These are phyloP conservation scores for Trichosporon sp. DNA, from an alignment of 1,284 basidiomycete genomes.

Conservation along the genomic window DNA sequence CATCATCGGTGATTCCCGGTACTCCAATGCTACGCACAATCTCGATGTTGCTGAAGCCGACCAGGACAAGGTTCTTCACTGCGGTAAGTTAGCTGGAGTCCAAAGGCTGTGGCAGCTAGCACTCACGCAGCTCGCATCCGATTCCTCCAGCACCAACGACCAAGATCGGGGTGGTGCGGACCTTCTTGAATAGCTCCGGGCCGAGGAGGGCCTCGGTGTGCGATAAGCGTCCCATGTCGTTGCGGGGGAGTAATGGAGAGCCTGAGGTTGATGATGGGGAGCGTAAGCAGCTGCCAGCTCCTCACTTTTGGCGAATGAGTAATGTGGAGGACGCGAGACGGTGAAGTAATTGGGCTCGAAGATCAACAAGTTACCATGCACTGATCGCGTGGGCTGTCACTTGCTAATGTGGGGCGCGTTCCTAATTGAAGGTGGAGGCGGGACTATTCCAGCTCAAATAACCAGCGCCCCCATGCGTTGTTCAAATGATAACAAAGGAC, in stretches of 20 bases:
- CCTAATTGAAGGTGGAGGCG: background rate
- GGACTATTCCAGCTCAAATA: background rate
- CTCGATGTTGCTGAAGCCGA: constrained; percentile 88
- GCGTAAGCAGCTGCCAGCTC: background rate
- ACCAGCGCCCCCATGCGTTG: background rate
- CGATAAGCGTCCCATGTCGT: constrained; percentile 33
- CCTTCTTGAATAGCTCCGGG: constrained; percentile 56
- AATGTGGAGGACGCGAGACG: background rate
- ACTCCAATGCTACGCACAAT: constrained; percentile 42
- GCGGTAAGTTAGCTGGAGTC: constrained; percentile 3
- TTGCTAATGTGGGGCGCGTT: background rate
- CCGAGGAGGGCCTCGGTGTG: constrained; percentile 62
- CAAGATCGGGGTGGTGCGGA: constrained; percentile 64
- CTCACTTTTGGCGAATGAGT: background rate
- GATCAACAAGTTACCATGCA: background rate
- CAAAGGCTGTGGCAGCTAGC: background rate
- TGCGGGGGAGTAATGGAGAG: background rate
- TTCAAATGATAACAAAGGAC: background rate
- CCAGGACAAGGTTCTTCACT: constrained; percentile 95
- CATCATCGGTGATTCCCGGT: background rate
- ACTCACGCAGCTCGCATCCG: constrained; percentile 88
- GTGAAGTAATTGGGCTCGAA: background rate
- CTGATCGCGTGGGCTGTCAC: background rate
- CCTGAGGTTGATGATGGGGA: background rate
- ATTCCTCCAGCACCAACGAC: constrained; percentile 97